A percentile compares a stretch with the other conserved stretches of the same genome.
These are phyloP conservation scores for Meyerozyma sp. DNA, from an alignment of 1,139 yeast species.

Conservation along the genomic window DNA sequence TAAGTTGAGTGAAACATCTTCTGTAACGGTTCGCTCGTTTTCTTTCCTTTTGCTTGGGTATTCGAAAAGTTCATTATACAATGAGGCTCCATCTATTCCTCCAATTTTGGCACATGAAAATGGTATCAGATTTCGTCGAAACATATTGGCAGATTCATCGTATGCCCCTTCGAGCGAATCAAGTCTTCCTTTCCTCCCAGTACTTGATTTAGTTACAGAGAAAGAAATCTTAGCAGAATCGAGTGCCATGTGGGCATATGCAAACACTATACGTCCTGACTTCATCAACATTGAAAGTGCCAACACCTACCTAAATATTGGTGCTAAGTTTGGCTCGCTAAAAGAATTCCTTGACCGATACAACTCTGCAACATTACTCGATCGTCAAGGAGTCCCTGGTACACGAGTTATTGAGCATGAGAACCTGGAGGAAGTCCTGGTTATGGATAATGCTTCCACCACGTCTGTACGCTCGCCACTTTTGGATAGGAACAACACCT, in stretches of 20 bases:
- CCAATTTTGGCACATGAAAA: constrained; percentile 36
- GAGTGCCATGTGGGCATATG: constrained; percentile 67
- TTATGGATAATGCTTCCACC: constrained; percentile 1
- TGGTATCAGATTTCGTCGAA: constrained; percentile 44
- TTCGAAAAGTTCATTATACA: constrained; percentile 26
- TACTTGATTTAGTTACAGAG: constrained; percentile 31
- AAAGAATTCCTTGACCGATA: constrained; percentile 50
- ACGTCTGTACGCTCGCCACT: constrained; percentile 24
- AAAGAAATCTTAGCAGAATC: constrained; percentile 65
- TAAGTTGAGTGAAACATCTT: constrained; percentile 41
- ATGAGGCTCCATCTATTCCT: constrained; percentile 22
- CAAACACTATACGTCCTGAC: constrained; percentile 35
- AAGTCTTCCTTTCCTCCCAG: constrained; percentile 66
- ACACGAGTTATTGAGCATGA: constrained; percentile 9
- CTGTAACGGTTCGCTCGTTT: constrained; percentile 39
- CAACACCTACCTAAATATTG: constrained; percentile 51
- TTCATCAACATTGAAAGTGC: constrained; percentile 39
- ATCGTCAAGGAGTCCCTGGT: constrained; percentile 19
- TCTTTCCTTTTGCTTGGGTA: constrained; percentile 55
- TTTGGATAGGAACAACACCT: constrained; percentile 9
- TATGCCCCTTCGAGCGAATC: constrained; percentile 19
- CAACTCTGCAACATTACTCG: constrained; percentile 41
- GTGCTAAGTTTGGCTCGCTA: constrained; percentile 41
- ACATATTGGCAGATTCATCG: constrained; percentile 28
- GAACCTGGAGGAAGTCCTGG: not conserved